phyloP scores from a whole-genome alignment of 2,329 filamentous ascomycete species.

The Xylaria sp. region DNA sequence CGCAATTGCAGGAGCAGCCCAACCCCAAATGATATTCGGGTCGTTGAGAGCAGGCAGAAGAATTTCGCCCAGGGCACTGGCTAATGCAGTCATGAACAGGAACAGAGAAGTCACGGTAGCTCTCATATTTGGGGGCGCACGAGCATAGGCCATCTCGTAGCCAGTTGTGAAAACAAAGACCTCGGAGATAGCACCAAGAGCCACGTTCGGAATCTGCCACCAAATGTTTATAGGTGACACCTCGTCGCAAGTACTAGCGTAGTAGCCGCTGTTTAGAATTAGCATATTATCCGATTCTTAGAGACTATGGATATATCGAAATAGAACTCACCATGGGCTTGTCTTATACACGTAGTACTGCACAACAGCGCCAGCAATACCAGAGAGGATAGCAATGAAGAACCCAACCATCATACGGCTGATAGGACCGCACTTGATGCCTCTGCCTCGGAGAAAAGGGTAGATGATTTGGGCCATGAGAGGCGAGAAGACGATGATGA shows the following conservation, averaged over 20 bases:
- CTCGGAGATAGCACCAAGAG: not conserved
- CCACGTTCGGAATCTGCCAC: not conserved
- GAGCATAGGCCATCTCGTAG: not conserved
- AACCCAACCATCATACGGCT: not conserved
- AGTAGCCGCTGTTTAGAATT: not conserved
- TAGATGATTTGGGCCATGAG: not conserved
- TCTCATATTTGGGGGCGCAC: not conserved
- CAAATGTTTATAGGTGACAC: not conserved
- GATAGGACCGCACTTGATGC: not conserved
- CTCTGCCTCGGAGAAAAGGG: not conserved
- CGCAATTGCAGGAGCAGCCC: not conserved
- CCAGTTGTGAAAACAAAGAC: not conserved
- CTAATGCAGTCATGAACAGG: not conserved
- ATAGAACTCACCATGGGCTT: not conserved
- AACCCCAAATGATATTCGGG: not conserved
- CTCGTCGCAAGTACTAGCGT: not conserved
- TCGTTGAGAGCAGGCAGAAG: not conserved
- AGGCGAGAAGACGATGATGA: not conserved
- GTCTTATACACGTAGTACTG: slow-evolving; percentile 2
- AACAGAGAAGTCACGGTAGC: not conserved
- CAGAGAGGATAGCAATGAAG: not conserved
- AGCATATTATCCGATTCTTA: not conserved
- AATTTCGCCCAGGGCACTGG: not conserved
- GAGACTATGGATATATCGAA: not conserved
- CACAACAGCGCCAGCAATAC: not conserved